A percentile compares a stretch with the other conserved stretches of the same genome.
Evolutionary conservation across 768 basidiomycete species (phyloP).

Genomic region (Kwoniella bestiolae): DNA sequence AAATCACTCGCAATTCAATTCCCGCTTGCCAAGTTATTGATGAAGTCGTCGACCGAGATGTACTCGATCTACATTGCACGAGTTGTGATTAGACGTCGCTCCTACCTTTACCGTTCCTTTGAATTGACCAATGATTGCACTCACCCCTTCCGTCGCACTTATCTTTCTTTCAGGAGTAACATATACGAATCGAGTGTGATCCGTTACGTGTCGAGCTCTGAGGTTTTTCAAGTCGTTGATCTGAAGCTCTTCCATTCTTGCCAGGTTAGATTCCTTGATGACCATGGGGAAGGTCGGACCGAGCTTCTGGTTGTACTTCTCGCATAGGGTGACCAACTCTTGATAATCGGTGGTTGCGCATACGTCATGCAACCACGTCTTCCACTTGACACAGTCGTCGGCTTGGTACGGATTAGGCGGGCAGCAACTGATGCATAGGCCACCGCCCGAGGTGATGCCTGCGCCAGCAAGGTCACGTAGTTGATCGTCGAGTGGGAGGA

Average conservation of each 20-base stretch:
- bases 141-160: constrained; percentile 4
- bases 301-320: background rate
- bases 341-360: constrained; percentile 13
- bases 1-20: background rate
- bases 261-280: background rate
- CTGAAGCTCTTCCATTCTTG: constrained; percentile 34
- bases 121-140: background rate
- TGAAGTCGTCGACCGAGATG: background rate
- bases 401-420: constrained; percentile 32
- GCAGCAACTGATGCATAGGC: constrained; percentile 31
- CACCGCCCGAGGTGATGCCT: constrained; percentile 31
- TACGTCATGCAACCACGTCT: constrained; percentile 24
- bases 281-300: background rate
- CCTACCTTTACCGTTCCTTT: no score
- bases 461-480: constrained; percentile 31
- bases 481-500: constrained; percentile 30
- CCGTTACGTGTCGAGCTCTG: constrained; percentile 25
- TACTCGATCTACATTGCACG: background rate
- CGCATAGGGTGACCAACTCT: constrained; percentile 19
- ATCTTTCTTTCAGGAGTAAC: constrained; percentile 27
- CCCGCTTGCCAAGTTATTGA: background rate
- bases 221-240: constrained; percentile 36
- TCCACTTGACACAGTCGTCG: constrained; percentile 29
- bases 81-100: no score
- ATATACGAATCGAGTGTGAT: constrained; percentile 38